A percentile compares a stretch with the other conserved stretches of the same genome.
Conservation (phyloP, 192 early-diverging fungal genomes). For the Umbelopsis vinacea region DNA sequence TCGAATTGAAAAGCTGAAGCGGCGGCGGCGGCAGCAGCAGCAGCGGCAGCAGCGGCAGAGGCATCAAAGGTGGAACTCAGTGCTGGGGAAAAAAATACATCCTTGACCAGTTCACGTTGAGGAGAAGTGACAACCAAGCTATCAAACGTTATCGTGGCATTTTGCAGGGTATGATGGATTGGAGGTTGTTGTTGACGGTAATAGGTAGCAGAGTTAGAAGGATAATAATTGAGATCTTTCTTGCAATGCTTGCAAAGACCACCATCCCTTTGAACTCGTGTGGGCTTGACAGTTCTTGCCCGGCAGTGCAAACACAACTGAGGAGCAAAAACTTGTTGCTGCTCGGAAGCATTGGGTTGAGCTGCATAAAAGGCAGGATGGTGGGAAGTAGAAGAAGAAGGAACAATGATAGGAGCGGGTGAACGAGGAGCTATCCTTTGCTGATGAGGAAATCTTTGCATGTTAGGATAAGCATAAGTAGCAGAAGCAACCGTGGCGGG, state of each 20-base stretch:
- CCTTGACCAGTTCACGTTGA: slow-evolving; percentile 42
- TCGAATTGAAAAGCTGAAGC: neutral
- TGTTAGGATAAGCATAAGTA: slow-evolving; percentile 9
- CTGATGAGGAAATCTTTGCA: neutral
- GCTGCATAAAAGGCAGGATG: neutral
- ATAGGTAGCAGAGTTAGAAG: slow-evolving; percentile 1
- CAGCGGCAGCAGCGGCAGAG: neutral
- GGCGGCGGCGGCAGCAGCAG: slow-evolving; percentile 3
- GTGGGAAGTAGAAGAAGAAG: neutral
- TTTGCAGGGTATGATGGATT: slow-evolving; percentile 39
- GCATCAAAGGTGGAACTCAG: slow-evolving; percentile 25
- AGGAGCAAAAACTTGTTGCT: slow-evolving; percentile 5
- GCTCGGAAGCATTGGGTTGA: neutral
- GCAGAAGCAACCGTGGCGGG: slow-evolving; percentile 1
- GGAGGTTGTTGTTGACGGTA: slow-evolving; percentile 28
- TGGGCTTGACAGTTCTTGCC: slow-evolving; percentile 12
- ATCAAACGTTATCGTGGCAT: slow-evolving; percentile 44
- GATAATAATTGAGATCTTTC: slow-evolving; percentile 1
- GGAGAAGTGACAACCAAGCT: slow-evolving; percentile 8
- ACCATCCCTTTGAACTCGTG: slow-evolving; percentile 15
- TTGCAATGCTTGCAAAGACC: slow-evolving; percentile 26
- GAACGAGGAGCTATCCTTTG: slow-evolving; percentile 20
- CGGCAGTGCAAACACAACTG: slow-evolving; percentile 2
- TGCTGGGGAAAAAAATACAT: slow-evolving; percentile 48
- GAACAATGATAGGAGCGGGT: slow-evolving; percentile 21